These are phyloP conservation scores for Geotrichum restrictum DNA, from an alignment of 1,139 yeast genomes.

Conservation along the genomic window DNA sequence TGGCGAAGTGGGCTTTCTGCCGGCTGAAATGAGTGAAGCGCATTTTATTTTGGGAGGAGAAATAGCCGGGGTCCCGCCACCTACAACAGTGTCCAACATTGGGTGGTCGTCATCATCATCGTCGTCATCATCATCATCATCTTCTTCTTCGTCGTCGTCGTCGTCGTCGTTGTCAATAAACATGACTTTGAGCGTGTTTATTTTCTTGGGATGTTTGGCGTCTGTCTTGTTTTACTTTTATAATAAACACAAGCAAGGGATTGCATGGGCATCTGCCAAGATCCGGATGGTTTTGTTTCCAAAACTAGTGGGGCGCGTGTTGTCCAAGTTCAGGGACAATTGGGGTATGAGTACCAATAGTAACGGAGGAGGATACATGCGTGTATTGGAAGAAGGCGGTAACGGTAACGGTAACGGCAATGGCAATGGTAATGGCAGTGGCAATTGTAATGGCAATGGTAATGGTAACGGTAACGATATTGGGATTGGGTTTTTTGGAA, in stretches of 20 bases:
- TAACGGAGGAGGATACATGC: conserved; percentile 1
- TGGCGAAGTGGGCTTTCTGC: conserved; percentile 24
- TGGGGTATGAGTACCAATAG: too few species aligned
- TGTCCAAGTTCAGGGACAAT: conserved; percentile 1
- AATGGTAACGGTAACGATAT: too few species aligned
- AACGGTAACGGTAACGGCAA: too few species aligned
- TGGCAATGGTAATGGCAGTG: too few species aligned
- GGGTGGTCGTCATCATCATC: neutral
- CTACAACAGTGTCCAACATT: neutral
- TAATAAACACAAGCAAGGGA: conserved; percentile 10
- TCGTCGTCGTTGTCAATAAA: neutral
- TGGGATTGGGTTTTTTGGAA: too few species aligned
- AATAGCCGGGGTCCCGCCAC: conserved; percentile 10
- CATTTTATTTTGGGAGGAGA: conserved; percentile 23
- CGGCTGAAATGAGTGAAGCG: conserved; percentile 18
- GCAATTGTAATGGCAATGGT: too few species aligned
- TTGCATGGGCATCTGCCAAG: conserved; percentile 5
- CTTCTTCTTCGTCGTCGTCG: neutral
- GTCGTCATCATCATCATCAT: neutral
- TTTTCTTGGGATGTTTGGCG: neutral
- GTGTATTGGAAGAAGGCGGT: conserved; percentile 19
- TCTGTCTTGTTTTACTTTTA: conserved; percentile 3
- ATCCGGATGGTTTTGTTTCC: conserved; percentile 6
- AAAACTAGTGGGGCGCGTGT: neutral
- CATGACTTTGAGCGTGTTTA: neutral